These are phyloP conservation scores for Helicocarpus griseus DNA, from an alignment of 2,329 filamentous ascomycete species.

Conservation along the genomic window DNA sequence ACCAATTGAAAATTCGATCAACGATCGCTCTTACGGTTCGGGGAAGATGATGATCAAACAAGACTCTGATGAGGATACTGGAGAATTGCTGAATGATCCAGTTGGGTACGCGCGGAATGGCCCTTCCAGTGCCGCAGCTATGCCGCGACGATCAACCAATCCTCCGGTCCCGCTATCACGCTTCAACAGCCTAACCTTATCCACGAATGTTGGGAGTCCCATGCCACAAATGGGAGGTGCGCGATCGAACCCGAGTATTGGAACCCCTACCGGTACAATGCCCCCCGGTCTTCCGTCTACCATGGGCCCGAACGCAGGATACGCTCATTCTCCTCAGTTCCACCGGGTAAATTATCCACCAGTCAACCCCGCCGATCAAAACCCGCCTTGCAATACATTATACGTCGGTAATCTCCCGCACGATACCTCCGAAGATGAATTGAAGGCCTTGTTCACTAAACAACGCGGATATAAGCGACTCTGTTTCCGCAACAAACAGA, in stretches of 20 bases:
- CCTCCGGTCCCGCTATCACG: constrained; percentile 60
- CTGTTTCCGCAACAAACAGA: constrained; percentile 88
- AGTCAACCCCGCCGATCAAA: constrained; percentile 89
- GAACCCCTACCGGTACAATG: constrained; percentile 45
- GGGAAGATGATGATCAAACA: constrained; percentile 57
- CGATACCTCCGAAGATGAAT: constrained; percentile 87
- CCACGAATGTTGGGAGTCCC: constrained; percentile 52
- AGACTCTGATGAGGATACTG: constrained; percentile 55
- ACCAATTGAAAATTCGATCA: constrained; percentile 45
- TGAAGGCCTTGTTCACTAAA: constrained; percentile 87
- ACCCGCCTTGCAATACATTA: constrained; percentile 93
- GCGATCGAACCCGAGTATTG: constrained; percentile 38
- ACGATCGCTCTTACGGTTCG: constrained; percentile 42
- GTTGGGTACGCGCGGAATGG: constrained; percentile 63
- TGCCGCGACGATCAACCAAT: constrained; percentile 57
- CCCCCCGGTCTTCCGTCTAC: constrained; percentile 40
- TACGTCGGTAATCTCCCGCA: constrained; percentile 96
- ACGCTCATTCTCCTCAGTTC: constrained; percentile 49
- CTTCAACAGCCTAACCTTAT: constrained; percentile 62
- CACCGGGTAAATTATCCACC: constrained; percentile 65
- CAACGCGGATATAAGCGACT: constrained; percentile 91
- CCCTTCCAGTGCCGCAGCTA: constrained; percentile 31
- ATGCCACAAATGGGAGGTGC: constrained; percentile 45
- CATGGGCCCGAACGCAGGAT: constrained; percentile 41
- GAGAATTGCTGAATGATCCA: constrained; percentile 52